These are phyloP conservation scores for Dactylellina haptotyla DNA, from an alignment of 2,329 filamentous ascomycete species.

Conservation along the genomic window DNA sequence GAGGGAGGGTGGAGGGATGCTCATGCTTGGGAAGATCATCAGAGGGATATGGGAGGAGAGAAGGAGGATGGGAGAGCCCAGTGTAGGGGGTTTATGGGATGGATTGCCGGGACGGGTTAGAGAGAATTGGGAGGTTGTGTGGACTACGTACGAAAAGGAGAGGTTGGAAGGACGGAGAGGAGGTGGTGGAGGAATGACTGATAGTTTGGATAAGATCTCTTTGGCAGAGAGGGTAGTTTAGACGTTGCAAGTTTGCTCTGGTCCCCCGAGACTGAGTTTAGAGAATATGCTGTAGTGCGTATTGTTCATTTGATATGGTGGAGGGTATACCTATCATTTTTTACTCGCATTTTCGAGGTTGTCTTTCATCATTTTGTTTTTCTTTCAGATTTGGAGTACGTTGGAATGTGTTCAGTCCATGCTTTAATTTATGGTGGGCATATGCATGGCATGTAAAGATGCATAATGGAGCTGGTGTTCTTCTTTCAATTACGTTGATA, in stretches of 20 bases:
- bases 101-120: conserved; percentile 34
- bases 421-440: too few relatives aligned
- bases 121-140: conserved; percentile 32
- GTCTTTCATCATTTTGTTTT: neutral
- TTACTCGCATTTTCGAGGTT: neutral
- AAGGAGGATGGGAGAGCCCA: conserved; percentile 67
- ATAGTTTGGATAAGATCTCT: conserved; percentile 48
- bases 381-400: too few relatives aligned
- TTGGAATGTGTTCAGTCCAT: too few relatives aligned
- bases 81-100: conserved; percentile 33
- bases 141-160: conserved; percentile 46
- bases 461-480: too few relatives aligned
- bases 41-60: conserved; percentile 68
- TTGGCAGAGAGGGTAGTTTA: conserved; percentile 45
- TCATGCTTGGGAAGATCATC: conserved; percentile 59
- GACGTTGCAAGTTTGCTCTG: neutral
- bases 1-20: conserved; percentile 56
- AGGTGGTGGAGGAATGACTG: conserved; percentile 24
- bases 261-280: neutral
- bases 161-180: conserved; percentile 33
- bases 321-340: conserved; percentile 3
- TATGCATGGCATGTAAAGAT: too few relatives aligned
- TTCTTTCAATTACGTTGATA: too few relatives aligned
- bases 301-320: neutral
- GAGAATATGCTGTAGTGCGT: neutral